phyloP scores from a whole-genome alignment of 2,329 filamentous ascomycete genomes.

The Penicillium sp. region DNA sequence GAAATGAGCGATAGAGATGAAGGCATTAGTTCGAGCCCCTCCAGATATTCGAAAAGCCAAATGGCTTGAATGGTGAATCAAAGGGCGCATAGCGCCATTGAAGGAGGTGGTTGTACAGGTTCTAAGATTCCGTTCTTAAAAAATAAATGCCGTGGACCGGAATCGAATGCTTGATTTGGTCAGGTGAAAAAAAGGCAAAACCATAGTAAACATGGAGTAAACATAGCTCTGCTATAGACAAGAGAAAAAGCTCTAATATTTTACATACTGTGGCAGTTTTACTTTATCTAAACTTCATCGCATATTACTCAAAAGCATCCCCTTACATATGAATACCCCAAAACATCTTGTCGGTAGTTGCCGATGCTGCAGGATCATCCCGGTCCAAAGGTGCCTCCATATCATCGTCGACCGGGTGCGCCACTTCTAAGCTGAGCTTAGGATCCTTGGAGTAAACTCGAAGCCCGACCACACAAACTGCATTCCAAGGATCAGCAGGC shows the following conservation, averaged over 20 bases:
- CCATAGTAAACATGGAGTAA: too few species aligned
- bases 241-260: too few species aligned
- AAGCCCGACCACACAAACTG: conserved; percentile 56
- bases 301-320: too few species aligned
- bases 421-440: conserved; percentile 49
- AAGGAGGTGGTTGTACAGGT: background rate
- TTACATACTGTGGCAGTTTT: too few species aligned
- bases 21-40: background rate
- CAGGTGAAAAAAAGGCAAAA: background rate
- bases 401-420: conserved; percentile 43
- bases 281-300: too few species aligned
- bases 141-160: too few species aligned
- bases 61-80: conserved; percentile 2
- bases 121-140: too few species aligned
- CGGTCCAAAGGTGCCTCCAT: conserved; percentile 42
- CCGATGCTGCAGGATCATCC: conserved; percentile 39
- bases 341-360: conserved; percentile 27
- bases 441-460: conserved; percentile 54
- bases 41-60: background rate
- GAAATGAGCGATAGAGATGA: background rate
- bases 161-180: too few species aligned
- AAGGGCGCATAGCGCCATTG: conserved; percentile 25
- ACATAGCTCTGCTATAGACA: too few species aligned
- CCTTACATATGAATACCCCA: conserved; percentile 6
- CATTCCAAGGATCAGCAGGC: conserved; percentile 52